phyloP scores from a whole-genome alignment of 2,329 filamentous ascomycete genomes.

The Hypomyces perniciosus region DNA sequence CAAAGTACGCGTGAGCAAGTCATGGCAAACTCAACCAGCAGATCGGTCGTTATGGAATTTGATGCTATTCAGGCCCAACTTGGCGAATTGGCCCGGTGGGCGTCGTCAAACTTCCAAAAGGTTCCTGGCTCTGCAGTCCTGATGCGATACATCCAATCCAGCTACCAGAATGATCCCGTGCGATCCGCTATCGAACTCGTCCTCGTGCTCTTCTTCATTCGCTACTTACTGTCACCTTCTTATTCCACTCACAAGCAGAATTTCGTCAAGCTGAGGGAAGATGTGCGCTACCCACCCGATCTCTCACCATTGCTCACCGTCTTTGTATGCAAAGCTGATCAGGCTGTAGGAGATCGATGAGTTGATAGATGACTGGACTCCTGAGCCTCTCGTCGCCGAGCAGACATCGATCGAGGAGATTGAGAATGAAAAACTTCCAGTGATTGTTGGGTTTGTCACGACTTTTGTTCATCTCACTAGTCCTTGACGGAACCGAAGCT shows the following conservation, averaged over 20 bases:
- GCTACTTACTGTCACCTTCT: constrained; percentile 84
- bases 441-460: constrained; percentile 71
- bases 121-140: constrained; percentile 92
- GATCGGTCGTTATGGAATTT: constrained; percentile 48
- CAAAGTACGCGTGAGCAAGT: too few relatives aligned
- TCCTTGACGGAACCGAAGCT: neutral
- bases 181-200: constrained; percentile 90
- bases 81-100: constrained; percentile 45
- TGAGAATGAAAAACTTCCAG: constrained; percentile 77
- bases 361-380: constrained; percentile 91
- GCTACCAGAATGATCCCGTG: constrained; percentile 95
- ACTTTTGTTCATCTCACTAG: neutral
- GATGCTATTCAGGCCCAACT: constrained; percentile 51
- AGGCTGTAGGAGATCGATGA: constrained; percentile 76
- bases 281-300: constrained; percentile 35
- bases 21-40: neutral
- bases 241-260: constrained; percentile 90
- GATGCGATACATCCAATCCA: constrained; percentile 90
- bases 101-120: constrained; percentile 69
- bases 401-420: constrained; percentile 69
- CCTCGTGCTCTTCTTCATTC: constrained; percentile 89
- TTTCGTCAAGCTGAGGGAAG: constrained; percentile 82
- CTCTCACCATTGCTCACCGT: neutral
- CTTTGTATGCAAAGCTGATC: neutral
- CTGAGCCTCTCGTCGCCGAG: constrained; percentile 78